Conservation (phyloP, 345 rosid genomes). For the Populus davidiana region DNA sequence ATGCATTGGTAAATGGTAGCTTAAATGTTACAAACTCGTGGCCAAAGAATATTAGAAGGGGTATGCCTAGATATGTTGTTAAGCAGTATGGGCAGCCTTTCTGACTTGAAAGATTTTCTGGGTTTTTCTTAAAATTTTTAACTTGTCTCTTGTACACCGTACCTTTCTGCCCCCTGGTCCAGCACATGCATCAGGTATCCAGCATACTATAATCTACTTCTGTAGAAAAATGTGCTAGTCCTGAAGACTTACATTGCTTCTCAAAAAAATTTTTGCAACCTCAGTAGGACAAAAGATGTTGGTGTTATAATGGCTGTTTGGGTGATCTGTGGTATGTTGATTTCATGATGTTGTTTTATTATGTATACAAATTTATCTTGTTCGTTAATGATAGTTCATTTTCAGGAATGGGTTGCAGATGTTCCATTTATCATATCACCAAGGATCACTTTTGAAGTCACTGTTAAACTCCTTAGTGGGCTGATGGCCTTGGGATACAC, state of each 20-base stretch:
- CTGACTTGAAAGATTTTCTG: not conserved
- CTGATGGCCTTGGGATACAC: conserved; percentile 98
- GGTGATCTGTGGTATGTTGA: not conserved
- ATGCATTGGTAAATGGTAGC: not conserved
- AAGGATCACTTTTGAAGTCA: conserved; percentile 95
- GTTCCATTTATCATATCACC: conserved; percentile 98
- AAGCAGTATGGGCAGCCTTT: not conserved
- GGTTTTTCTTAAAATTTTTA: not conserved
- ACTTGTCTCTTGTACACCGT: not conserved
- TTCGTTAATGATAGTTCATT: conserved; percentile 11
- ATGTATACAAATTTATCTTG: not conserved
- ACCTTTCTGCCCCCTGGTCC: not conserved
- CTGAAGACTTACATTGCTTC: not conserved
- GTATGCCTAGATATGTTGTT: not conserved
- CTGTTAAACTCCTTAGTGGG: conserved; percentile 98
- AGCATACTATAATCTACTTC: not conserved
- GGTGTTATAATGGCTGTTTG: not conserved
- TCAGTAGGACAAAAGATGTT: not conserved
- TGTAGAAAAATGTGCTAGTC: not conserved
- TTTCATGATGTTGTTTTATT: not conserved
- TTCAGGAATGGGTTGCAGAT: conserved; percentile 96
- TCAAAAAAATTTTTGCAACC: not conserved
- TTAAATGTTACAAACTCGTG: not conserved
- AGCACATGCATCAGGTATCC: not conserved
- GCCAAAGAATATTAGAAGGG: not conserved